Evolutionary conservation across 83 land plant species (phyloP).

Genomic region (Isoetes engelmannii): DNA sequence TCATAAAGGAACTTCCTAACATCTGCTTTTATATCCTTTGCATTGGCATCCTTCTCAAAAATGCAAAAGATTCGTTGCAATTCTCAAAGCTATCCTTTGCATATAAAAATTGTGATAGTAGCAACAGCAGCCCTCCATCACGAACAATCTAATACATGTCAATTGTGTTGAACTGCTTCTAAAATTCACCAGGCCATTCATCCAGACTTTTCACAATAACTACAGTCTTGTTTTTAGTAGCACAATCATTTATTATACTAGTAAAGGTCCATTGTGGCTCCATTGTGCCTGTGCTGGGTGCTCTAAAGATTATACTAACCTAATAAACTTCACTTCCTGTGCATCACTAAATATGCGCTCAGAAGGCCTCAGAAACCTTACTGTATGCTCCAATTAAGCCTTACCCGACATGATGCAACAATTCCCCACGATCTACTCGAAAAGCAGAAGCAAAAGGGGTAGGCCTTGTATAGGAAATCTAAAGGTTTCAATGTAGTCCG

Average conservation of each 20-base stretch:
- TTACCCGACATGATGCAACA: too few species aligned
- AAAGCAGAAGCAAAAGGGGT: too few species aligned
- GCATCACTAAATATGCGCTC: too few species aligned
- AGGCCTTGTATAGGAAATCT: too few species aligned
- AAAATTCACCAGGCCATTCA: conserved; percentile 99
- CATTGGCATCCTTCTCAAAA: conserved; percentile 90
- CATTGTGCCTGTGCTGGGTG: too few species aligned
- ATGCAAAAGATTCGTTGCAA: conserved; percentile 98
- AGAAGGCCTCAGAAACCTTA: too few species aligned
- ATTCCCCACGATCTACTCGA: too few species aligned
- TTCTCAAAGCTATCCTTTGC: conserved; percentile 93
- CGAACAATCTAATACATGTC: conserved; percentile 97
- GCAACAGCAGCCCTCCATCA: conserved; percentile 97
- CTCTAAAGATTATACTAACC: too few species aligned
- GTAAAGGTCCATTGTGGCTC: too few species aligned
- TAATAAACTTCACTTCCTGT: too few species aligned
- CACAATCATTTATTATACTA: conserved; percentile 91
- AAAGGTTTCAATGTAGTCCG: too few species aligned
- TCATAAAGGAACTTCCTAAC: conserved; percentile 94
- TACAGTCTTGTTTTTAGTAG: conserved; percentile 91
- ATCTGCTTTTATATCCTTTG: conserved; percentile 80
- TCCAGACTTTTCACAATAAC: conserved; percentile 97
- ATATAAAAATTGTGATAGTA: conserved; percentile 85
- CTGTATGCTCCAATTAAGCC: too few species aligned
- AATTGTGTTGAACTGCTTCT: conserved; percentile 88